Percentiles rank a stretch among this genome's conserved stretches.
phyloP scores from a whole-genome alignment of 768 basidiomycete genomes.

The Tremella fuciformis region DNA sequence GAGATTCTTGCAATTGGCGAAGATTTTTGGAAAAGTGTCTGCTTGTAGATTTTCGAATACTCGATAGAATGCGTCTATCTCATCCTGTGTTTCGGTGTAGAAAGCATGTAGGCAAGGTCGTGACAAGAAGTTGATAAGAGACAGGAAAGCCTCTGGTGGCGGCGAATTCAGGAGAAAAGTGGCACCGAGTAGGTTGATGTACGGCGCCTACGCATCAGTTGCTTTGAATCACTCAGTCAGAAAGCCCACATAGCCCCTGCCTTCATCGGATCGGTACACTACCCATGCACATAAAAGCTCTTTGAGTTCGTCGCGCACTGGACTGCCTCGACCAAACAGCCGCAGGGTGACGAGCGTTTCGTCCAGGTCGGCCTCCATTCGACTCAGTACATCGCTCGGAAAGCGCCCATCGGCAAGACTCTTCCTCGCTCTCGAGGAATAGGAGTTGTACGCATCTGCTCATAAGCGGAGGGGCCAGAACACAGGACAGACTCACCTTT shows the following conservation, averaged over 20 bases:
- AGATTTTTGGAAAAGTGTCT: constrained; percentile 49
- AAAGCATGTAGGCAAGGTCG: constrained; percentile 46
- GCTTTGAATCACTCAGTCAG: neutral
- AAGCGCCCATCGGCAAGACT: constrained; percentile 42
- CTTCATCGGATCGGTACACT: constrained; percentile 48
- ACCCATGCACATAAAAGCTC: constrained; percentile 49
- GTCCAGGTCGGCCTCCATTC: constrained; percentile 42
- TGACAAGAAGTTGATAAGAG: constrained; percentile 46
- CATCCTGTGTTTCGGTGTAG: constrained; percentile 40
- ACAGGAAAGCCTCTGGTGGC: constrained; percentile 39
- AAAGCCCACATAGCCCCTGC: constrained; percentile 47
- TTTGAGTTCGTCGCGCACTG: constrained; percentile 44
- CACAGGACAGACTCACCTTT: constrained; percentile 34
- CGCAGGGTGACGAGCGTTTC: constrained; percentile 37
- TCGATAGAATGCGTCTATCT: constrained; percentile 49
- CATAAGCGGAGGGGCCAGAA: neutral
- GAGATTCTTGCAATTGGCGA: constrained; percentile 49
- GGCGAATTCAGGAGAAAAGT: constrained; percentile 49
- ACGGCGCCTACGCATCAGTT: constrained; percentile 37
- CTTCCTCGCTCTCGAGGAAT: constrained; percentile 32
- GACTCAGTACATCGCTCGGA: constrained; percentile 35
- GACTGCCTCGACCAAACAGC: constrained; percentile 39
- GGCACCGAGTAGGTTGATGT: constrained; percentile 42
- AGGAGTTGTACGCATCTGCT: constrained; percentile 42
- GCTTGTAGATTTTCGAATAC: constrained; percentile 51